Percentiles rank a stretch among this genome's conserved stretches.
Conservation (phyloP, 495 filamentous ascomycete species). For the Entonaema liquescens region DNA sequence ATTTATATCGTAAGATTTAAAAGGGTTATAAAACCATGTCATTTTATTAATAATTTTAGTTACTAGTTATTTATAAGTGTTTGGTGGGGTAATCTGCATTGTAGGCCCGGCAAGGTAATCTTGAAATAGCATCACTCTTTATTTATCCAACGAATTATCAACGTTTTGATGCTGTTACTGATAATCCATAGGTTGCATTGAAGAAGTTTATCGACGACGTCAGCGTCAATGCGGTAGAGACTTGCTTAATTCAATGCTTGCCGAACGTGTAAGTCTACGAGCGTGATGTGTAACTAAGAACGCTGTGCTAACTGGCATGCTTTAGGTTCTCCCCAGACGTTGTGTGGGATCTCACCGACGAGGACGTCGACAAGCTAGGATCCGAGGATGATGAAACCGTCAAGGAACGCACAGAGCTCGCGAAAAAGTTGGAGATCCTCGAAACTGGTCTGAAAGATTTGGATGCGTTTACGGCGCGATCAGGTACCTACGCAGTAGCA, state of each 20-base stretch:
- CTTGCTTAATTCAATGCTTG: slow-evolving; percentile 32
- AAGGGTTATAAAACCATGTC: no score
- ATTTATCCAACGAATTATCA: slow-evolving; percentile 20
- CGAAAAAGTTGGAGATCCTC: slow-evolving; percentile 31
- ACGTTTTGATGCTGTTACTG: slow-evolving; percentile 7
- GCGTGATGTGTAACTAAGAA: not conserved
- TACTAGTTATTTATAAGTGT: no score
- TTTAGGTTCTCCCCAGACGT: slow-evolving; percentile 38
- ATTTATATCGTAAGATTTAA: no score
- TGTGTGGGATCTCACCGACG: slow-evolving; percentile 33
- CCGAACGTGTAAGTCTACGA: slow-evolving; percentile 31
- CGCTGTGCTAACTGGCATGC: slow-evolving; percentile 1
- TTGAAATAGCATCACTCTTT: no score
- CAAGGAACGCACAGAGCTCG: slow-evolving; percentile 35
- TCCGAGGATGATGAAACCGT: slow-evolving; percentile 40
- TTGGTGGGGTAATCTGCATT: no score
- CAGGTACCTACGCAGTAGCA: slow-evolving; percentile 9
- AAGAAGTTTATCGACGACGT: slow-evolving; percentile 66
- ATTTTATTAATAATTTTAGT: no score
- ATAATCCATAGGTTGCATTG: slow-evolving; percentile 56
- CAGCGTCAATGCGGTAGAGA: slow-evolving; percentile 60
- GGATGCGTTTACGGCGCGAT: slow-evolving; percentile 35
- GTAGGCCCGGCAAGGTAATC: no score
- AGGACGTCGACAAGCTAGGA: slow-evolving; percentile 35
- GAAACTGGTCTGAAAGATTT: slow-evolving; percentile 33